Percentiles rank a stretch among this genome's conserved stretches.
Evolutionary conservation across 2,329 filamentous ascomycete genomes (phyloP).

Genomic region (Fusarium pseudonygamai): DNA sequence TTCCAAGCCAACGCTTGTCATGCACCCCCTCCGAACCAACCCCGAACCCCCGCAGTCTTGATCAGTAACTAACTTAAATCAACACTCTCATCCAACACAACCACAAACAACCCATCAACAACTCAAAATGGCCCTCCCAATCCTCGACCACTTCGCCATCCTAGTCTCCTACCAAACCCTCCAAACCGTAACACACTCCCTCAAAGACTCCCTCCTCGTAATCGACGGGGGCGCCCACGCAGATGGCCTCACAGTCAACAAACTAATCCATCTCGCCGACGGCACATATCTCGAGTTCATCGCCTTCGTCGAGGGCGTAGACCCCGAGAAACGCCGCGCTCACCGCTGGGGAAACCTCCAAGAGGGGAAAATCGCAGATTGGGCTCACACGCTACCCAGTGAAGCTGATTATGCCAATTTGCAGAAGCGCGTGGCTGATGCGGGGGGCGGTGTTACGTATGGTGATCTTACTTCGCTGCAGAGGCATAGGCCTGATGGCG

Average conservation of each 20-base stretch:
- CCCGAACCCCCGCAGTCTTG: slow-evolving; percentile 31
- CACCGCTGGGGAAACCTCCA: slow-evolving; percentile 68
- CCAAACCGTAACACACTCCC: slow-evolving; percentile 56
- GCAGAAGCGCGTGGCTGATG: slow-evolving; percentile 48
- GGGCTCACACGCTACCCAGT: slow-evolving; percentile 61
- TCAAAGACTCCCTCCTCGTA: slow-evolving; percentile 65
- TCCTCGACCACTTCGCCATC: slow-evolving; percentile 72
- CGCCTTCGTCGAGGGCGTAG: slow-evolving; percentile 62
- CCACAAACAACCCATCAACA: not conserved
- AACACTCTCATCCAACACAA: not conserved
- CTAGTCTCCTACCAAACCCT: slow-evolving; percentile 64
- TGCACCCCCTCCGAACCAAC: slow-evolving; percentile 20
- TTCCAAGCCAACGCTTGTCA: not conserved
- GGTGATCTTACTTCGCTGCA: slow-evolving; percentile 60
- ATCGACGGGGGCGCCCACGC: slow-evolving; percentile 69
- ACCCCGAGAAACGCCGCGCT: slow-evolving; percentile 50
- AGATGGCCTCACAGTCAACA: slow-evolving; percentile 69
- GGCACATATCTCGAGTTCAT: slow-evolving; percentile 75
- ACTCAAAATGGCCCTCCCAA: slow-evolving; percentile 34
- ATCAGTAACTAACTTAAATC: not conserved
- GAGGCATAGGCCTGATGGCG: slow-evolving; percentile 63
- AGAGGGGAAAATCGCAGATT: slow-evolving; percentile 65
- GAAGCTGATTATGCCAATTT: slow-evolving; percentile 50
- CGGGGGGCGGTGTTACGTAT: slow-evolving; percentile 55
- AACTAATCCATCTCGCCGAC: slow-evolving; percentile 69